A percentile compares a stretch with the other conserved stretches of the same genome.
Evolutionary conservation across 2,329 filamentous ascomycete species (phyloP).

Genomic region (Mollisiaceae sp.): DNA sequence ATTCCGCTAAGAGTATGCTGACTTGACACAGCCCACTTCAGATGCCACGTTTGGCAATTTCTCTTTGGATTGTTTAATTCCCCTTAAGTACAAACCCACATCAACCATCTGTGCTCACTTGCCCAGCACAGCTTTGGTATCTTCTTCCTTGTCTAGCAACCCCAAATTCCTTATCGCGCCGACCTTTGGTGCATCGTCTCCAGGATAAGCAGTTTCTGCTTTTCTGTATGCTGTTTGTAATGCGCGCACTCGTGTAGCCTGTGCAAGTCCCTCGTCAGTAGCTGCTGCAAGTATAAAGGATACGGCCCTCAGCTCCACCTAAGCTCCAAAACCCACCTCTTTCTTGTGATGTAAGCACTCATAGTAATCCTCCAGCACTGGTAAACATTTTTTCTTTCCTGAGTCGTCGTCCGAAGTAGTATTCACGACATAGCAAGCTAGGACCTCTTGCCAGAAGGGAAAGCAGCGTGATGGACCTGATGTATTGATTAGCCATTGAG

Average conservation of each 20-base stretch:
- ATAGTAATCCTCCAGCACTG: slow-evolving; percentile 93
- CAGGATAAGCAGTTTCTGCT: slow-evolving; percentile 73
- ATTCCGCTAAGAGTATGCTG: slow-evolving; percentile 1
- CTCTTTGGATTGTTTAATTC: slow-evolving; percentile 15
- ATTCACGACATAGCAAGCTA: slow-evolving; percentile 98
- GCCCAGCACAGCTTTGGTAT: slow-evolving; percentile 64
- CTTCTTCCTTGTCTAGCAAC: slow-evolving; percentile 81
- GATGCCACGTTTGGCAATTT: neutral
- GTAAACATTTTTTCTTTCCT: slow-evolving; percentile 86
- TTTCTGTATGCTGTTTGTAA: slow-evolving; percentile 88
- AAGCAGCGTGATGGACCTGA: slow-evolving; percentile 74
- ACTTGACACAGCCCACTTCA: neutral
- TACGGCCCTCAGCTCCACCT: neutral
- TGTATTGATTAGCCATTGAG: slow-evolving; percentile 35
- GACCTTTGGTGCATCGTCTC: slow-evolving; percentile 81
- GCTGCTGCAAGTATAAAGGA: neutral
- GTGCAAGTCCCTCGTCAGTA: slow-evolving; percentile 22
- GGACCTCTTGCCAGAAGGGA: slow-evolving; percentile 99
- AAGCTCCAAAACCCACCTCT: slow-evolving; percentile 68
- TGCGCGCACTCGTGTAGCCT: slow-evolving; percentile 75
- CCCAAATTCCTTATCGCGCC: slow-evolving; percentile 89
- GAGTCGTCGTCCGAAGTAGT: slow-evolving; percentile 76
- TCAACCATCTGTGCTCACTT: slow-evolving; percentile 35
- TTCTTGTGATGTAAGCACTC: slow-evolving; percentile 99
- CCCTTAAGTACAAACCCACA: slow-evolving; percentile 40